Evolutionary conservation across 805 yeast genomes (phyloP).

Genomic region (Wickerhamomyces ciferrii): DNA sequence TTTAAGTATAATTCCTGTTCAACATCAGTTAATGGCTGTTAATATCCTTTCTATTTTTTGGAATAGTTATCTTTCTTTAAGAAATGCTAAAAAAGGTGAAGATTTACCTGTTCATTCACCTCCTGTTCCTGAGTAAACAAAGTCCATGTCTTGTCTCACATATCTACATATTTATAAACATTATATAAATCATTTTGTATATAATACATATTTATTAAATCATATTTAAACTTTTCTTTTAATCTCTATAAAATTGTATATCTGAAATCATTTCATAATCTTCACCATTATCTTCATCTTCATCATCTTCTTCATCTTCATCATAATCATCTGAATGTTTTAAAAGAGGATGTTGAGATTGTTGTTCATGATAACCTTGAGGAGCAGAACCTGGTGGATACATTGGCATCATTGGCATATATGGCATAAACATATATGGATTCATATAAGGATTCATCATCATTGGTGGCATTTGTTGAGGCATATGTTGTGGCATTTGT

Average conservation of each 20-base stretch:
- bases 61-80: constrained; percentile 73
- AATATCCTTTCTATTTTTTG: constrained; percentile 72
- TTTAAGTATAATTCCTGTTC: constrained; percentile 70
- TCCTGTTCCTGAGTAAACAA: constrained; percentile 34
- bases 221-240: no score
- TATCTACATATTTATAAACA: no score
- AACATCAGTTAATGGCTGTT: constrained; percentile 61
- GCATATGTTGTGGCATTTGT: no score
- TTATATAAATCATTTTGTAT: no score
- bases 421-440: not conserved
- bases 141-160: no score
- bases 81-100: constrained; percentile 35
- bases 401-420: not conserved
- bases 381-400: no score
- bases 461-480: no score
- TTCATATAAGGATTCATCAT: not conserved
- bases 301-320: not conserved
- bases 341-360: not conserved
- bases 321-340: not conserved
- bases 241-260: no score
- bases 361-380: not conserved
- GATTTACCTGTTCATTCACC: constrained; percentile 29
- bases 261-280: no score
- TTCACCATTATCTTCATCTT: not conserved
- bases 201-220: not conserved